Evolutionary conservation across 257 asterid genomes (phyloP), one percentile per base, ranked within the genome.

Genomic region (Salvia splendens): DNA sequence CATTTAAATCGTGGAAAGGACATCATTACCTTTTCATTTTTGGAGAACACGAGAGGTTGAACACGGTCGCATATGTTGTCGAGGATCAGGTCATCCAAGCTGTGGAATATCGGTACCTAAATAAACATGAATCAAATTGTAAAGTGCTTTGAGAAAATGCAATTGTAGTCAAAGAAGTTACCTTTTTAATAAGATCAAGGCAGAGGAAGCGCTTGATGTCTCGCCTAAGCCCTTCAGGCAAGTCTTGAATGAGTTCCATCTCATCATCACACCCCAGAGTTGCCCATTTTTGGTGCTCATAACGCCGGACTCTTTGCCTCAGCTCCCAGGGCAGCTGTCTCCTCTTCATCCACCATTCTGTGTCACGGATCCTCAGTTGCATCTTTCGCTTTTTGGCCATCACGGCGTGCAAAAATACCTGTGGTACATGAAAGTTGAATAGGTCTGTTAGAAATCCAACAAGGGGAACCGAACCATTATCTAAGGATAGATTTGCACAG

Each of bases 341-440:
- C 61, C 97, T 78, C 75, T 53, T 87, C 99, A 94, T 94, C 99
- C 99, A 94, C 99, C 99, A 94, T 49, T 94, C 99, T 89, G 89
- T 80, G 77, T 94, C 99, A 17, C 99, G 74, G 68, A 85, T 83
- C 72, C 96, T 78, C 33, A 88, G 80, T 63, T 91, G 99, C 96
- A 89, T 87, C 68, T 83, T 94, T 69, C 95, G 78, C 81, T 86
- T 94, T 79, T 84, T 87, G 2, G 95, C 93, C 99, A 91, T 94
- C n/a, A 94, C 99, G 16, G 99, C 89, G 24, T 94, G 99, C 77
- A 94, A 28, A 74, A 94, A 91, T 16, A 93, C 97, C 99, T 93
- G 36, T 42, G 38, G 9, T 12, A 6, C 8, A 41, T 33, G 64
- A 66, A 0, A 59, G 50, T 1, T 24, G 30, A 24, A 24, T 24